Evolutionary conservation across 2,329 filamentous ascomycete species (phyloP), one percentile per base, ranked within the genome.

Genomic region (Neobulgaria alba): DNA sequence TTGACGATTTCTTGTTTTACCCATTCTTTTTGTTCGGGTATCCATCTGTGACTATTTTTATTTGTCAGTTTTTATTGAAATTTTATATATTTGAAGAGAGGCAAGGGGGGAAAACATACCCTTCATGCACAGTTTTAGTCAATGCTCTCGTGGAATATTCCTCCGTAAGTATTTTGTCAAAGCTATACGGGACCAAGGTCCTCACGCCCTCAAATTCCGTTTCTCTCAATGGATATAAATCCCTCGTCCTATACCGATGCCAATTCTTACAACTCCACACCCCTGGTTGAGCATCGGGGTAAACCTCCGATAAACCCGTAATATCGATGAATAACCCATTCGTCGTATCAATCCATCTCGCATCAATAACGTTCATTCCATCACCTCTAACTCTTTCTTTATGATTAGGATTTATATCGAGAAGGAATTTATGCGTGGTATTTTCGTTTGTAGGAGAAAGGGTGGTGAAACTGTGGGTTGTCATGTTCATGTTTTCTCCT

Each of bases 281-380:
- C 5, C 82, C 82, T 0, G 84, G 82, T 15, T 65, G 54, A 2
- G 60, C 61, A 12, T 67, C 65, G 0, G 74, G 71, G 21, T 85
- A 69, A 15, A 80, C 74, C 64, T 87, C 81, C 37, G 75, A 75
- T 26, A 92, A 64, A 10, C 76, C 85, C 1, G 86, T 92, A 55
- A 93, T 87, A 60, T 92, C 85, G 60, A 92, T 79, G 61, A 84
- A 93, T 55, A 90, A 71, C 35, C 85, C 85, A 53, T 80, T 92
- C 41, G 66, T 62, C 43, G 72, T 71, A 61, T 92, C 85, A 56
- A 92, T 85, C 83, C 84, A 93, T 33, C 86, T 73, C 17, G 80
- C 85, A 61, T 92, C 86, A 54, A 92, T 92, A 41, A 92, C 73
- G 58, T 93, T 93, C 57, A 71, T 65, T 14, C 84, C 84, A 52